Base-by-base conservation (phyloP, 176 grass and related monocot species). In the Zea luxurians region DNA sequence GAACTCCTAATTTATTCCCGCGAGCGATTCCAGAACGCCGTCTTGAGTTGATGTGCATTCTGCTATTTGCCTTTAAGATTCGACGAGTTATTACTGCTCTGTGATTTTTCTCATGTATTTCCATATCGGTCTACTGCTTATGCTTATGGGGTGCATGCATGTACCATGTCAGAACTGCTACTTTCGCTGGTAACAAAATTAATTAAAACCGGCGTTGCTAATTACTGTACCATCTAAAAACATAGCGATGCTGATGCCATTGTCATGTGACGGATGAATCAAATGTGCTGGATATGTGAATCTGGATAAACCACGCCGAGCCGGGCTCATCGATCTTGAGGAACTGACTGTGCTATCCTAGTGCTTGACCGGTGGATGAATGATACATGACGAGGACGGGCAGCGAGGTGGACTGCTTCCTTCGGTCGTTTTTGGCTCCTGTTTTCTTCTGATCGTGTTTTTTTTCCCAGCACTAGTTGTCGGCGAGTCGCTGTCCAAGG, bases 1-100 rank as follows among this genome's bases (percentile, higher is more conserved):
- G n/a, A 27, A 27, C 27, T 8, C 34, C 80, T 68, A 68, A 68
- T 88, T 84, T 70, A 68, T 88, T 84, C 64, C 76, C 2, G 45
- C 63, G 17, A 13, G 54, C 76, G 46, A 80, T 70, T 84, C 54
- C 62, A 75, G 76, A 48, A 53, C 15, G 34, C 13, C 35, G 16
- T 13, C 35, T 5, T 42, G 48, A 68, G 80, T 68, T 13, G 70
- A 68, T 80, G 62, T 45, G 61, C 68, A 64, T 6, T 59, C 49
- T 36, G n/a, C 7, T 77, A 48, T 68, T 34, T 10, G 40, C 42
- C 12, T 15, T 48, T 6, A 42, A 78, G 74, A 74, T 40, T 61
- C 12, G 34, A 48, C 16, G 36, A 43, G 53, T 13, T 69, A 61
- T 52, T 75, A 38, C 36, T 67, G 16, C 37, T 47, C 38, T 75